phyloP scores from a whole-genome alignment of 1,284 basidiomycete species.

The Cryptococcus neoformans region DNA sequence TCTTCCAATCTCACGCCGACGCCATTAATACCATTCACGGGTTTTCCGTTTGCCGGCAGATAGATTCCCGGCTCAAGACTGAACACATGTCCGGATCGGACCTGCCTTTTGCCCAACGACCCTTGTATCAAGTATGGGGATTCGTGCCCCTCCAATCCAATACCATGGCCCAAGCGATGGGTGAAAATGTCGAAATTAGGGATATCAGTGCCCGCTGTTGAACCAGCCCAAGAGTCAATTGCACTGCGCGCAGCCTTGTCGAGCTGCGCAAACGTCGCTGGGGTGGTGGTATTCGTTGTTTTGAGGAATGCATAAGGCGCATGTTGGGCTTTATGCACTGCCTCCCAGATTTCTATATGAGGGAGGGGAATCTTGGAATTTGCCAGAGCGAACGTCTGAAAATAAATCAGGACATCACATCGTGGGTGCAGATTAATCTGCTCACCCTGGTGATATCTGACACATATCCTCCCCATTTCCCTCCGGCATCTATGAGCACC shows the following conservation, averaged over 20 bases:
- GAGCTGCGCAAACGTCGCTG: slow-evolving; percentile 55
- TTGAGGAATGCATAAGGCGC: slow-evolving; percentile 52
- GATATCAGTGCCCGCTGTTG: background rate
- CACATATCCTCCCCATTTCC: slow-evolving; percentile 65
- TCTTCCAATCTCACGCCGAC: slow-evolving; percentile 79
- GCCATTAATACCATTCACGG: slow-evolving; percentile 53
- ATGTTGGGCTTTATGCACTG: slow-evolving; percentile 64
- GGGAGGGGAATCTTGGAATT: slow-evolving; percentile 57
- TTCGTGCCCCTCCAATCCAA: slow-evolving; percentile 79
- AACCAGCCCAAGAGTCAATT: slow-evolving; percentile 54
- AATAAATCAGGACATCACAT: background rate
- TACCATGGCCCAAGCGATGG: slow-evolving; percentile 67
- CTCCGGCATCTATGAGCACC: slow-evolving; percentile 73
- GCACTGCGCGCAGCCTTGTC: slow-evolving; percentile 64
- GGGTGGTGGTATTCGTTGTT: slow-evolving; percentile 54
- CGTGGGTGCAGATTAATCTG: slow-evolving; percentile 1
- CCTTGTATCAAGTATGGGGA: slow-evolving; percentile 73
- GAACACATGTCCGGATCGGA: slow-evolving; percentile 67
- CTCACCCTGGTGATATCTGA: slow-evolving; percentile 74
- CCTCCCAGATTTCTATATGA: slow-evolving; percentile 64
- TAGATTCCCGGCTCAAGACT: slow-evolving; percentile 83
- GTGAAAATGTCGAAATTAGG: slow-evolving; percentile 60
- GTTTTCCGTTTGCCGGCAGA: slow-evolving; percentile 49
- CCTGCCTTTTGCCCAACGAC: slow-evolving; percentile 40
- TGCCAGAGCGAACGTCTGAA: slow-evolving; percentile 67